A percentile compares a stretch with the other conserved stretches of the same genome.
phyloP scores from a whole-genome alignment of 352 stramenopile genomes.

The Globisporangium parvum region DNA sequence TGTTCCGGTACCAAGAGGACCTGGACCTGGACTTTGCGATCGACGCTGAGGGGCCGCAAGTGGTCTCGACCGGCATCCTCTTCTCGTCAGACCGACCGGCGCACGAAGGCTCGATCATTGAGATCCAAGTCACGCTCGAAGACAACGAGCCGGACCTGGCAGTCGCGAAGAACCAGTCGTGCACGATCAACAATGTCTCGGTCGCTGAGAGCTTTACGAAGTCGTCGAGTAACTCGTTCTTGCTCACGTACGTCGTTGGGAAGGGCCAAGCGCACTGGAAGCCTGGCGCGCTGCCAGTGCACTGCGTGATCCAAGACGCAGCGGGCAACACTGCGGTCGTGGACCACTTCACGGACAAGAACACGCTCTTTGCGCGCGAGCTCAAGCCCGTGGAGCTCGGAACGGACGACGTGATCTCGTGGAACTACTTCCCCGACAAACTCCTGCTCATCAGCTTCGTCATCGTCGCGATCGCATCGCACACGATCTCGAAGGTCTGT shows the following conservation, averaged over 20 bases:
- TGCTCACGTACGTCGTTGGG: slow-evolving; percentile 57
- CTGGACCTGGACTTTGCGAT: slow-evolving; percentile 45
- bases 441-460: slow-evolving; percentile 46
- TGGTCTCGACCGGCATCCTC: slow-evolving; percentile 37
- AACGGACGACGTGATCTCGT: slow-evolving; percentile 36
- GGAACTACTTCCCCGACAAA: slow-evolving; percentile 46
- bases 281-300: slow-evolving; percentile 41
- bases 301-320: slow-evolving; percentile 42
- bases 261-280: slow-evolving; percentile 51
- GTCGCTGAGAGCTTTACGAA: slow-evolving; percentile 45
- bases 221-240: slow-evolving; percentile 34
- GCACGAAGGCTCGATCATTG: slow-evolving; percentile 59
- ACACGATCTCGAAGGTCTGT: slow-evolving; percentile 55
- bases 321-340: slow-evolving; percentile 45
- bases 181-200: slow-evolving; percentile 56
- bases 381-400: slow-evolving; percentile 58
- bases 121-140: slow-evolving; percentile 42
- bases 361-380: slow-evolving; percentile 56
- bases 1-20: slow-evolving; percentile 29
- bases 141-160: slow-evolving; percentile 33
- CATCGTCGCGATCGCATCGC: slow-evolving; percentile 54
- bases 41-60: slow-evolving; percentile 36
- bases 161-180: slow-evolving; percentile 29
- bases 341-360: slow-evolving; percentile 56
- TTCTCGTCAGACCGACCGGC: slow-evolving; percentile 56